Conservation (phyloP, 306 rosid species). For the Casuarina cunninghamiana region DNA sequence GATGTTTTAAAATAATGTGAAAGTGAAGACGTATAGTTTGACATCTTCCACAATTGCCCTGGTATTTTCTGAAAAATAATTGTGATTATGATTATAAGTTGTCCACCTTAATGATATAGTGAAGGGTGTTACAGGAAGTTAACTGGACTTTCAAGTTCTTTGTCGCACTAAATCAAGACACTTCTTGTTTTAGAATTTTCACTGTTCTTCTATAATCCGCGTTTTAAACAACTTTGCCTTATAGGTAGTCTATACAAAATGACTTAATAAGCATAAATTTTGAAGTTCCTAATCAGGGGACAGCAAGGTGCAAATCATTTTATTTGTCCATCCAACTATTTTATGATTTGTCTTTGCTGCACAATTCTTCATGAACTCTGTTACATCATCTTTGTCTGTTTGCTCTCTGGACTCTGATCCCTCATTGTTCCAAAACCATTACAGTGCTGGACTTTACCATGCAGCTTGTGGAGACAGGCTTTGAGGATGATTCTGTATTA, state of each 20-base stretch:
- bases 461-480: constrained; percentile 78
- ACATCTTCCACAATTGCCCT: neutral
- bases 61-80: neutral
- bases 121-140: neutral
- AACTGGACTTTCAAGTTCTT: no score
- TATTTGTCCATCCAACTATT: neutral
- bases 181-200: neutral
- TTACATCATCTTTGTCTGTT: neutral
- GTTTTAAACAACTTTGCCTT: neutral
- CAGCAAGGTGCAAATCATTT: neutral
- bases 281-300: neutral
- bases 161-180: no score
- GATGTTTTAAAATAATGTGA: neutral
- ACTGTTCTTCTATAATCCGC: neutral
- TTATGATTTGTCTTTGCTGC: neutral
- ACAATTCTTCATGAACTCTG: neutral
- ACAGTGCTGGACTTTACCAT: constrained; percentile 91
- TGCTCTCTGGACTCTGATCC: constrained; percentile 26
- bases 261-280: neutral
- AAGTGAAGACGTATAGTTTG: neutral
- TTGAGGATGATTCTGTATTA: constrained; percentile 74
- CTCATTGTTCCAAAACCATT: constrained; percentile 38
- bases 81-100: neutral
- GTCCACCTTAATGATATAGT: neutral
- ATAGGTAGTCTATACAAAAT: neutral